Percentiles rank a stretch among this genome's conserved stretches.
Conservation (phyloP, 768 basidiomycete species). For the Zangia roseola region DNA sequence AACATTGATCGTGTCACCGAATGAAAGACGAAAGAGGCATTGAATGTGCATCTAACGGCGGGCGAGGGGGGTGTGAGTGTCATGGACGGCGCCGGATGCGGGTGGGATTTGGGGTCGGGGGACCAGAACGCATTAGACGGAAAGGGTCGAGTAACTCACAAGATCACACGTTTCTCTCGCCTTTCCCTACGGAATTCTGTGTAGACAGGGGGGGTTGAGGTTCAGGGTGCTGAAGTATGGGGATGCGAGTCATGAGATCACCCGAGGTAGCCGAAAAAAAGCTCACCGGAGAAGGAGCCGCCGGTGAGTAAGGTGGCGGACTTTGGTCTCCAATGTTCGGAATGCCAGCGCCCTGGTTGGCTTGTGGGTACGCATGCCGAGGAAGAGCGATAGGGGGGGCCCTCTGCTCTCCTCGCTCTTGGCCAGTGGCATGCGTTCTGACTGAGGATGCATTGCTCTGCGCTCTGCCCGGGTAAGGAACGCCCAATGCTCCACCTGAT, state of each 20-base stretch:
- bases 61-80: background rate
- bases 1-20: background rate
- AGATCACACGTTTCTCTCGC: background rate
- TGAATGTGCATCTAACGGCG: background rate
- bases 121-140: background rate
- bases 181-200: constrained; percentile 2
- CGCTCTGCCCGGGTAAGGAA: background rate
- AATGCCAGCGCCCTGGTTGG: background rate
- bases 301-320: constrained; percentile 25
- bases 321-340: constrained; percentile 3
- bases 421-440: background rate
- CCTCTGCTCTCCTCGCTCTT: background rate
- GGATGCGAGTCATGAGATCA: background rate
- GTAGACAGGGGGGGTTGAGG: constrained; percentile 3
- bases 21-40: background rate
- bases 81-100: background rate
- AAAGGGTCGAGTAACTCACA: constrained; percentile 2
- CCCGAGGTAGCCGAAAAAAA: background rate
- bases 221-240: constrained; percentile 1
- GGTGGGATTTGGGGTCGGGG: constrained; percentile 7
- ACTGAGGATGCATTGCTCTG: background rate
- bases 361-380: constrained; percentile 2
- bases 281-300: constrained; percentile 26
- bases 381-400: background rate
- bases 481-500: background rate